Evolutionary conservation across 2,329 filamentous ascomycete genomes (phyloP), one percentile per base, ranked within the genome.

Genomic region (Botrytis sinoallii): DNA sequence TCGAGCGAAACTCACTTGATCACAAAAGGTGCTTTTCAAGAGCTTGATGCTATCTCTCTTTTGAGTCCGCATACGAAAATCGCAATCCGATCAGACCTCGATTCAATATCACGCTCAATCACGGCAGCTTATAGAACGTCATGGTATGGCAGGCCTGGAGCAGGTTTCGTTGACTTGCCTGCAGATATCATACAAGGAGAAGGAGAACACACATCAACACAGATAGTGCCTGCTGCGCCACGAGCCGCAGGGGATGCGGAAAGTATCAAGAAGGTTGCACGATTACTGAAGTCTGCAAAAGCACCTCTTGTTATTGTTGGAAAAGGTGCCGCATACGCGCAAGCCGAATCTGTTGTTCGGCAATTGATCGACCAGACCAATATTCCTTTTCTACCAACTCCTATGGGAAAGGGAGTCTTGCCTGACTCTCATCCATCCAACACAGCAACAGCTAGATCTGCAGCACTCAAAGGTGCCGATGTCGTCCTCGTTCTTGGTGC

Each of bases 391-490:
- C 81, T 89, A 10, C 86, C 87, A 0, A 88, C 86, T 1, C 88
- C 87, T 1, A 89, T 89, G 86, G 88, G 87, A 7, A 89, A 89
- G 78, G 88, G 88, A 35, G 83, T 89, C 9, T 77, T 89, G 1
- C 82, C 87, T 16, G 87, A 89, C 76, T 87, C 85, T 0, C 85
- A 88, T 77, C 82, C 84, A 0, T 81, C 84, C 67, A 89, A 89
- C 77, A 83, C 83, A 25, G 86, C 87, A 3, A 85, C 86, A 65
- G 86, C 87, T 6, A 83, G 88, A 72, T 87, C 86, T 61, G 82
- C 85, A 25, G 87, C 87, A 5, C 80, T 89, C 59, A 85, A 85
- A 77, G 80, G 85, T 59, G 86, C 88, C 4, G 87, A 89, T 77
- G 85, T 89, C 1, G 85, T 88, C 25, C 79, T 89, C 5, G 81